Base-by-base conservation (phyloP, 345 rosid genomes). In the Stellera chamaejasme region DNA sequence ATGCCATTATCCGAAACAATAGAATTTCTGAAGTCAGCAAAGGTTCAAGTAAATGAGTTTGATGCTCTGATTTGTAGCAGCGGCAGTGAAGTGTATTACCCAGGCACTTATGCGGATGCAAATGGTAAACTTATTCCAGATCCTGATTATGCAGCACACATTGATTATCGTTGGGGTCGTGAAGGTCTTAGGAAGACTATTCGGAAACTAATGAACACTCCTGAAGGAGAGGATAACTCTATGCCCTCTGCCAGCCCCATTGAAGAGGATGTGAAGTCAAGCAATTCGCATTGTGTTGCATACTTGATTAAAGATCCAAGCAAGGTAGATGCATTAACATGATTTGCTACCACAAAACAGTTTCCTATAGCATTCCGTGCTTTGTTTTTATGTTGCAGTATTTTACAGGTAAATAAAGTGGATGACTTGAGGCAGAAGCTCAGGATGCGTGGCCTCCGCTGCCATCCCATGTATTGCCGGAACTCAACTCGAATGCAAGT, bases 391-490 rank as follows among this genome's bases (percentile, higher is more conserved):
- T 15, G n/a, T 50, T 49, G 27, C 26, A 41, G 56, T 74, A 64
- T 54, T 67, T 49, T 71, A 50, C 81, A 92, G 98, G 84, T 75
- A 5, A 79, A 68, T 73, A 85, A 48, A 62, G 74, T 92, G 27
- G 90, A 92, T 65, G 96, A 92, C 63, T 78, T 92, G 83, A 81
- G 95, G 63, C 97, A 86, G 79, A 92, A 82, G 74, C 87, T 92
- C 52, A 75, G 98, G 66, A 76, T 92, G 79, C 69, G 98, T 41
- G 98, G 98, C 23, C 96, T 92, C 25, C 95, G 98, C 42, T 88
- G 98, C 69, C 98, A 92, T 74, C 96, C 89, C 0, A 88, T 92
- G 95, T 92, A 92, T 32, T 88, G 98, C 78, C 69, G 97, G 72
- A 84, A 72, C 69, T 81, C 84, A 10, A 84, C 89, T 4, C 81